phyloP scores from a whole-genome alignment of 2,329 filamentous ascomycete genomes.

The Akanthomyces muscarius region DNA sequence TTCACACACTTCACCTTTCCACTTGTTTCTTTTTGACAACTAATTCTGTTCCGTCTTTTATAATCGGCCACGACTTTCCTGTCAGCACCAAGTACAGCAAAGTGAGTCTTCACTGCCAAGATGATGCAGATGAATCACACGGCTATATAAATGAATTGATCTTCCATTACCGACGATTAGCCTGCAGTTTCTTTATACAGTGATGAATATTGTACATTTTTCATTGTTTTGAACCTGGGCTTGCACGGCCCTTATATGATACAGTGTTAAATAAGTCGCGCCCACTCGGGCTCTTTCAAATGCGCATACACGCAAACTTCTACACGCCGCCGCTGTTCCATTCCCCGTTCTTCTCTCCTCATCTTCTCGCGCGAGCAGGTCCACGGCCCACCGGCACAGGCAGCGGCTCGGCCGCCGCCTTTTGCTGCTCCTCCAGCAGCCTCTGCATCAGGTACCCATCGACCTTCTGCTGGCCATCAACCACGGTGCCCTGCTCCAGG shows the following conservation, averaged over 20 bases:
- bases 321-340: not conserved
- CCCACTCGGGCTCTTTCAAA: not conserved
- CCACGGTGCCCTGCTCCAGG: constrained; percentile 48
- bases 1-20: too few relatives aligned
- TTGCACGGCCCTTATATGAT: not conserved
- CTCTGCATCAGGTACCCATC: constrained; percentile 34
- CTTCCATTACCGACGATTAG: too few relatives aligned
- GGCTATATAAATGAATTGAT: not conserved
- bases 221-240: not conserved
- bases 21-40: too few relatives aligned
- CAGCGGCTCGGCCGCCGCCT: constrained; percentile 23
- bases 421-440: constrained; percentile 31
- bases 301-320: not conserved
- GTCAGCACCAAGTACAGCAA: too few relatives aligned
- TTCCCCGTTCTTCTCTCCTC: not conserved
- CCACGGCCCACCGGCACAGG: not conserved
- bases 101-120: too few relatives aligned
- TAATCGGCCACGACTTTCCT: too few relatives aligned
- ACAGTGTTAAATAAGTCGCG: not conserved
- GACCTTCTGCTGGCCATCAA: constrained; percentile 55
- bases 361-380: constrained; percentile 5
- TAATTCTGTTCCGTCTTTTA: too few relatives aligned
- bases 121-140: too few relatives aligned
- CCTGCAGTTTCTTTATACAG: too few relatives aligned
- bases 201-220: not conserved